These are phyloP conservation scores for Ophiostoma fasciatum DNA, from an alignment of 2,329 filamentous ascomycete genomes.

Conservation along the genomic window DNA sequence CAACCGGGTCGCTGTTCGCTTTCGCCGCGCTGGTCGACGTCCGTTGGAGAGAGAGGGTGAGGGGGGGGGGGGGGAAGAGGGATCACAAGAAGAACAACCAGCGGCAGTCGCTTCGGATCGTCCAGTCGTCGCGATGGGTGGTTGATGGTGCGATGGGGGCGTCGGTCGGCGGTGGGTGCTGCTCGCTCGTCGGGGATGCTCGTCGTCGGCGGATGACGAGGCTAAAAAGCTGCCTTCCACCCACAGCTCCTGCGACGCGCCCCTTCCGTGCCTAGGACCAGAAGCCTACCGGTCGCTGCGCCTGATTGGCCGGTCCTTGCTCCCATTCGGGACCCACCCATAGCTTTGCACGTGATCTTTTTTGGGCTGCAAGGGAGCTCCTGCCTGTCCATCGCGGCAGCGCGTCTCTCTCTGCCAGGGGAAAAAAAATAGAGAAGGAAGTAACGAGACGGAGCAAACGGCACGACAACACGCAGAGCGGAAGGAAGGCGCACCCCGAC, in stretches of 20 bases:
- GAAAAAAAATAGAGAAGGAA: constrained; percentile 1
- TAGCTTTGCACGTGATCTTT: constrained; percentile 1
- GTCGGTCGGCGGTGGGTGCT: not conserved
- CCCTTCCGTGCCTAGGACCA: constrained; percentile 6
- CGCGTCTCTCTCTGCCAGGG: no score
- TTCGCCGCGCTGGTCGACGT: no score
- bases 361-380: no score
- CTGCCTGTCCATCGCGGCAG: constrained; percentile 5
- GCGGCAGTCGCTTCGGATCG: not conserved
- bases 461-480: not conserved
- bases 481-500: not conserved
- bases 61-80: no score
- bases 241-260: constrained; percentile 5
- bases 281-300: no score
- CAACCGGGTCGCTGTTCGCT: no score
- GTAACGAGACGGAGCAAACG: not conserved
- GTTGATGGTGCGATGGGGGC: not conserved
- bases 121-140: not conserved
- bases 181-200: not conserved
- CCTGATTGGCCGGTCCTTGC: not conserved
- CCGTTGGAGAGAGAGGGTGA: no score
- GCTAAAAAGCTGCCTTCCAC: constrained; percentile 35
- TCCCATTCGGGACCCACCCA: no score
- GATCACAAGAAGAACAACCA: not conserved
- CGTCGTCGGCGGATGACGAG: constrained; percentile 32